Evolutionary conservation across 768 basidiomycete genomes (phyloP).

Genomic region (Thelephora ganbajun): DNA sequence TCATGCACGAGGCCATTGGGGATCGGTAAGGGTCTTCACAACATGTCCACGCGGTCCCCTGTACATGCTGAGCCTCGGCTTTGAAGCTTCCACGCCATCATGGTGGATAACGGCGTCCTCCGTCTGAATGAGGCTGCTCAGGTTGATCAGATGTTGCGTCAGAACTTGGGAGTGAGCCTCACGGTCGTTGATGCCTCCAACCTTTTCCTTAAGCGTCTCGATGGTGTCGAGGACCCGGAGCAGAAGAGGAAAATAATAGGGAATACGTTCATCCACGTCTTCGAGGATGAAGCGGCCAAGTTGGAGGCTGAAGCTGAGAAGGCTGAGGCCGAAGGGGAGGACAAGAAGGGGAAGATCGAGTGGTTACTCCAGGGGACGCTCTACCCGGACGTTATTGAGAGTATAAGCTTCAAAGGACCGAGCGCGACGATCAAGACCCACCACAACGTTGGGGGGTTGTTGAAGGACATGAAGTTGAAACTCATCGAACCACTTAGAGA

Average conservation of each 20-base stretch:
- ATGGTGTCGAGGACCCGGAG: constrained; percentile 91
- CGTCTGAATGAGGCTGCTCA: constrained; percentile 83
- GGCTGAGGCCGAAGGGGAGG: constrained; percentile 53
- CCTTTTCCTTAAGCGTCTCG: constrained; percentile 79
- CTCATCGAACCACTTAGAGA: constrained; percentile 95
- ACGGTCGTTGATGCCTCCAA: constrained; percentile 94
- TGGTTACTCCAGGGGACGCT: constrained; percentile 97
- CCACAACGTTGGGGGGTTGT: constrained; percentile 93
- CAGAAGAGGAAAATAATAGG: constrained; percentile 96
- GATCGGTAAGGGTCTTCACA: constrained; percentile 46
- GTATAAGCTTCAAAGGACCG: constrained; percentile 98
- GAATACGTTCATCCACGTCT: constrained; percentile 96
- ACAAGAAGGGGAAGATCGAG: constrained; percentile 82
- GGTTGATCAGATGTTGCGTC: constrained; percentile 86
- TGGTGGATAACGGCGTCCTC: constrained; percentile 98
- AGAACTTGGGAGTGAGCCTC: constrained; percentile 89
- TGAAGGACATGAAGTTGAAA: constrained; percentile 97
- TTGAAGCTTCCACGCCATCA: constrained; percentile 90
- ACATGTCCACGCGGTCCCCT: constrained; percentile 1
- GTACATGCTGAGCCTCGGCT: constrained; percentile 1
- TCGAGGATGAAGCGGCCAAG: constrained; percentile 86
- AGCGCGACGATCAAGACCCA: constrained; percentile 99
- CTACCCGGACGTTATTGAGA: constrained; percentile 98
- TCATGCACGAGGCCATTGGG: constrained; percentile 99
- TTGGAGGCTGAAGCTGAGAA: constrained; percentile 72